Conservation (phyloP, 108 stramenopile genomes). For the Conticribra guillardii region DNA sequence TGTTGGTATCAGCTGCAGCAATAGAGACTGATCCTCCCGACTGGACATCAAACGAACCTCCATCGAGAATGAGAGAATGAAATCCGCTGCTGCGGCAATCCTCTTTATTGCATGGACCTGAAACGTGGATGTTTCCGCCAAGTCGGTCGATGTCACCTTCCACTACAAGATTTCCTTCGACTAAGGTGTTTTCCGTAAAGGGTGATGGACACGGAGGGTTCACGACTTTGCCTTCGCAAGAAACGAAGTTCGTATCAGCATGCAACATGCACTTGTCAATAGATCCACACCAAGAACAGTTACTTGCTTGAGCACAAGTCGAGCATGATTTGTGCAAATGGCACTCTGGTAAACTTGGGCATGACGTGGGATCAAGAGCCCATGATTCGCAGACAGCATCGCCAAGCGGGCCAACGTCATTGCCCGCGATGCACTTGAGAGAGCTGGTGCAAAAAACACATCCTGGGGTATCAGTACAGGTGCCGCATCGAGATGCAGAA, state of each 20-base stretch:
- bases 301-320: slow-evolving; percentile 5
- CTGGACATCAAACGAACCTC: slow-evolving; percentile 27
- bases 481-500: slow-evolving; percentile 27
- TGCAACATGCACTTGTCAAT: slow-evolving; percentile 24
- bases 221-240: slow-evolving; percentile 26
- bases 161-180: slow-evolving; percentile 33
- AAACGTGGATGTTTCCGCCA: slow-evolving; percentile 27
- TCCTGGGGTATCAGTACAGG: slow-evolving; percentile 30
- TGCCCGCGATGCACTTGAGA: slow-evolving; percentile 22
- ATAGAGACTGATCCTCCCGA: slow-evolving; percentile 31
- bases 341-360: slow-evolving; percentile 23
- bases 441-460: no score
- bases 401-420: slow-evolving; percentile 5
- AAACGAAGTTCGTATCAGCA: slow-evolving; percentile 20
- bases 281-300: slow-evolving; percentile 32
- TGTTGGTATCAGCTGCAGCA: slow-evolving; percentile 28
- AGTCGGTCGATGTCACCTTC: slow-evolving; percentile 14
- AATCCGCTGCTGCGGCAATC: slow-evolving; percentile 24
- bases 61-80: slow-evolving; percentile 28
- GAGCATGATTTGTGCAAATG: slow-evolving; percentile 24
- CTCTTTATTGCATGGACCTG: slow-evolving; percentile 32
- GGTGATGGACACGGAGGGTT: slow-evolving; percentile 19
- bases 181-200: slow-evolving; percentile 16
- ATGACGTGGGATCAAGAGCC: slow-evolving; percentile 17
- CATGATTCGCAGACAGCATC: slow-evolving; percentile 20